These are phyloP conservation scores for Trichoderma sp. DNA, from an alignment of 2,329 filamentous ascomycete genomes.

Conservation along the genomic window DNA sequence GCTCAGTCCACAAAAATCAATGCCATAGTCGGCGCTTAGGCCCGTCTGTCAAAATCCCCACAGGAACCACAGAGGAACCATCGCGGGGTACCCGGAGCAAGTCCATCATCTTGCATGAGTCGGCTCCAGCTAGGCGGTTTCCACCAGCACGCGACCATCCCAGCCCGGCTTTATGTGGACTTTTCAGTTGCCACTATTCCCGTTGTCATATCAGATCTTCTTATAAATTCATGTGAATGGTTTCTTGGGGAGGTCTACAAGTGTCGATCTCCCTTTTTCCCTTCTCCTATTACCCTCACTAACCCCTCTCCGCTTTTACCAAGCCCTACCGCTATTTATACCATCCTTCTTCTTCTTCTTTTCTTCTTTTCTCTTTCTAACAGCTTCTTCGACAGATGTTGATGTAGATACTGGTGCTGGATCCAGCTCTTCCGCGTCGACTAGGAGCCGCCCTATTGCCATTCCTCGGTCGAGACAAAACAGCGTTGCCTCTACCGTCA, in stretches of 20 bases:
- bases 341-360: background rate
- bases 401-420: background rate
- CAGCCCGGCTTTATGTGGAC: slow-evolving; percentile 13
- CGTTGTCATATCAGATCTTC: slow-evolving; percentile 8
- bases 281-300: slow-evolving; percentile 7
- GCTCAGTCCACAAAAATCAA: slow-evolving; percentile 9
- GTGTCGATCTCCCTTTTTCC: background rate
- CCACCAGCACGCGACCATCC: slow-evolving; percentile 3
- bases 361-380: slow-evolving; percentile 24
- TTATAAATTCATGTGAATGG: background rate
- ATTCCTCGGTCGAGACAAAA: slow-evolving; percentile 50
- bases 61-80: slow-evolving; percentile 8
- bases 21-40: background rate
- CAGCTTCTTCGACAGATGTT: slow-evolving; percentile 1
- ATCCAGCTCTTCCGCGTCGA: slow-evolving; percentile 24
- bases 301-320: slow-evolving; percentile 1
- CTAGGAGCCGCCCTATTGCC: slow-evolving; percentile 51
- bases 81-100: slow-evolving; percentile 18
- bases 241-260: background rate
- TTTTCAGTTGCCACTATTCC: slow-evolving; percentile 17
- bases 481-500: slow-evolving; percentile 45
- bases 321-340: slow-evolving; percentile 24
- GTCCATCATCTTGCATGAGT: slow-evolving; percentile 17
- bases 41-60: slow-evolving; percentile 6
- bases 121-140: slow-evolving; percentile 3